These are phyloP conservation scores for Chimonanthus salicifolius DNA, from an alignment of 164 flowering plant species.

Conservation along the genomic window DNA sequence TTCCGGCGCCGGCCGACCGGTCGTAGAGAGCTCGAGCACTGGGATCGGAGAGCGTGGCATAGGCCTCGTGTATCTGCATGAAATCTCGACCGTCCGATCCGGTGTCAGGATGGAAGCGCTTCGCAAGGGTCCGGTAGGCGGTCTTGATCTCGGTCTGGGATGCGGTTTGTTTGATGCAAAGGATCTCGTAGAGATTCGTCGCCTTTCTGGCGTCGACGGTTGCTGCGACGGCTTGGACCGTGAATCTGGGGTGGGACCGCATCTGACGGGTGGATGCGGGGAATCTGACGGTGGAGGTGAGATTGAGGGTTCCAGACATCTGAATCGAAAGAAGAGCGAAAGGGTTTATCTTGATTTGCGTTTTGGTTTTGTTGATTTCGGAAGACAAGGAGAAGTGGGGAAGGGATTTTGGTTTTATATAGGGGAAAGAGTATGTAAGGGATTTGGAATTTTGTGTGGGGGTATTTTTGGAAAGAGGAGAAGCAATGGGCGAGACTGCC, in stretches of 20 bases:
- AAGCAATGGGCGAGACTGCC: background rate
- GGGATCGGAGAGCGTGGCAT: conserved; percentile 75
- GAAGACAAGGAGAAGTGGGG: background rate
- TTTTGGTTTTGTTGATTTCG: no score
- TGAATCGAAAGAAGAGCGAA: background rate
- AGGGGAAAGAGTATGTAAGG: background rate
- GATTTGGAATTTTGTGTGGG: background rate
- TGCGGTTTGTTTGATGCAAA: conserved; percentile 42
- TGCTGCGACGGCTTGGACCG: background rate
- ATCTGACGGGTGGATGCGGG: background rate
- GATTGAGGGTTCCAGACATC: conserved; percentile 1
- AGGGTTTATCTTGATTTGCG: background rate
- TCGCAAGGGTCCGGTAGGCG: conserved; percentile 65
- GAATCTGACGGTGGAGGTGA: conserved; percentile 4
- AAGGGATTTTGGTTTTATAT: background rate
- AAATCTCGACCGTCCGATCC: conserved; percentile 47
- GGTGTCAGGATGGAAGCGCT: conserved; percentile 64
- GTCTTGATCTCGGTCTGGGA: conserved; percentile 50
- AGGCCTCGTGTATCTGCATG: conserved; percentile 68
- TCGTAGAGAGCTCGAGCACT: conserved; percentile 49
- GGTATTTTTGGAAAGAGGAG: background rate
- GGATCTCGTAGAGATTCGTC: conserved; percentile 48
- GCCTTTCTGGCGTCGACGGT: conserved; percentile 1
- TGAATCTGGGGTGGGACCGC: background rate
- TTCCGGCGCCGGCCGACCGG: conserved; percentile 10